Conservation (phyloP, 2,329 filamentous ascomycete species). For the Clonostachys solani region DNA sequence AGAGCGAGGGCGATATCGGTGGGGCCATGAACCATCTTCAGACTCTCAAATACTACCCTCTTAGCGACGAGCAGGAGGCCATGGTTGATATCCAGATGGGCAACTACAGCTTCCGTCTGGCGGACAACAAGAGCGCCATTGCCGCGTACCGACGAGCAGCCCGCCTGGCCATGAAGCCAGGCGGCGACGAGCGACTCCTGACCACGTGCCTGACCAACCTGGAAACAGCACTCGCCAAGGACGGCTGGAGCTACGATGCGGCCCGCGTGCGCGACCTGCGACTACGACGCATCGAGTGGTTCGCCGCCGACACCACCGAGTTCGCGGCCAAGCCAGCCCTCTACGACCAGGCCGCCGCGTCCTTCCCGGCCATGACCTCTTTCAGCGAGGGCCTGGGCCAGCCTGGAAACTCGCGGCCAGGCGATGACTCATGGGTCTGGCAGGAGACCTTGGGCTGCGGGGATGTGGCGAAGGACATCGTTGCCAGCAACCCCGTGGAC, state of each 20-base stretch:
- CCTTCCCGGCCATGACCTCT: not conserved
- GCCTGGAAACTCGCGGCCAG: not conserved
- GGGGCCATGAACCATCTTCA: constrained; percentile 21
- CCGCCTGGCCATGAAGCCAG: constrained; percentile 15
- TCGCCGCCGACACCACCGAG: constrained; percentile 17
- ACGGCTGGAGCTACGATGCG: constrained; percentile 15
- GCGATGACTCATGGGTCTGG: not conserved
- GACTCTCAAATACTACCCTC: constrained; percentile 17
- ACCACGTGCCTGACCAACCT: constrained; percentile 25
- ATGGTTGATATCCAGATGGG: constrained; percentile 22
- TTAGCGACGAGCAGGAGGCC: constrained; percentile 22
- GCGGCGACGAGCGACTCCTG: constrained; percentile 22
- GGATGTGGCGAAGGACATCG: not conserved
- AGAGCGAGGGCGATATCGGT: constrained; percentile 17
- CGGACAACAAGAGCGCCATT: constrained; percentile 17
- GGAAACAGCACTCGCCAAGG: constrained; percentile 16
- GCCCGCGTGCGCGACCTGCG: constrained; percentile 17
- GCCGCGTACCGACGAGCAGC: constrained; percentile 20
- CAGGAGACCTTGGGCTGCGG: not conserved
- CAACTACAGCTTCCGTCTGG: constrained; percentile 21
- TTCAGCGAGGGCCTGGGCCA: not conserved
- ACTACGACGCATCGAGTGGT: constrained; percentile 17
- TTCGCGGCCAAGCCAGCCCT: not conserved
- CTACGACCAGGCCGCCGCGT: not conserved
- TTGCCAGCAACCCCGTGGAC: not conserved